Base-by-base conservation (phyloP, 2,329 filamentous ascomycete species). In the Claviceps capensis region DNA sequence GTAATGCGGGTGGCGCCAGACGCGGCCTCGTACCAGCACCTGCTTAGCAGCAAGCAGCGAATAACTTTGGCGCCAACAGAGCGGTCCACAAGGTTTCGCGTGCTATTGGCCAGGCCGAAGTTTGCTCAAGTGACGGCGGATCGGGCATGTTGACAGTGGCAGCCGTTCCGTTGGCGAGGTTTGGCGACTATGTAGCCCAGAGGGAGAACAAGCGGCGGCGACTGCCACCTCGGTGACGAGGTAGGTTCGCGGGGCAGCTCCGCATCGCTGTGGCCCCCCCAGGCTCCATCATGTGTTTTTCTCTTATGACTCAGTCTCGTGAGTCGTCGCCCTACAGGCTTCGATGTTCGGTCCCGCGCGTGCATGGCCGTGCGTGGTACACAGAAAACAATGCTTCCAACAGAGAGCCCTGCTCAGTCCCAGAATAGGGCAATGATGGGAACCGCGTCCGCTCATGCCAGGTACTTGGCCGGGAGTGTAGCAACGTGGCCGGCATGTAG, bases 141-240 rank as follows among this genome's bases (percentile, higher is more conserved):
- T 44, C 40, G 19, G 42, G 23, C 43, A 30, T 34, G 26, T 30
- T 30, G 26, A 23, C 23, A 30, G 26, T 30, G 26, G 26, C 8
- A 30, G 26, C 26, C 26, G 26, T 30, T 30, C 8, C 26, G 8
- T 30, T 30, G 26, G 26, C 26, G 26, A 30, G 26, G 3, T 30
- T 30, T 34, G 30, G 30, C 30, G 30, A 34, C 30, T 34, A 30
- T 1, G 30, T 34, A 34, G 30, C 30, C 22, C 22, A 16, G 5
- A 47, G 43, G 49, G 43, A 22, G 11, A 17, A 34, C 30, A 34
- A n/a, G 37, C 22, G 37, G 49, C 36, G 46, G 43, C 43, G 36
- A 47, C 38, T 47, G 34, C 49, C 41, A 47, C 49, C 49, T 50
- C 42, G 48, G 48, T 50, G 48, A 50, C 42, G 16, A 45, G 37